Base-by-base conservation (phyloP, 1,284 basidiomycete genomes). In the Naganishia albida region DNA sequence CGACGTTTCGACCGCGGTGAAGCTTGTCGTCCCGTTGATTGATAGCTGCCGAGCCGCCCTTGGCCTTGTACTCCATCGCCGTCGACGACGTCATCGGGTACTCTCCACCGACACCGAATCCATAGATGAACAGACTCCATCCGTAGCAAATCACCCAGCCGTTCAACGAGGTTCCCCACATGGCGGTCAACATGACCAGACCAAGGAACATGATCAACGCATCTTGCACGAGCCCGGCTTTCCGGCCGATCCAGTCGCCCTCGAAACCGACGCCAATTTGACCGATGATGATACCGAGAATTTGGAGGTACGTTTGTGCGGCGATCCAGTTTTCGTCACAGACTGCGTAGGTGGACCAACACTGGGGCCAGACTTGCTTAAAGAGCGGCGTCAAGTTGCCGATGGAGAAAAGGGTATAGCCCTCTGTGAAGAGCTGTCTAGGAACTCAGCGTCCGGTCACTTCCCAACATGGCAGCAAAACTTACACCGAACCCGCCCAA, bases 91-190 rank as follows among this genome's bases (percentile, higher is more conserved):
- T 84, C 81, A 84, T 83, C 7, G 83, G 83, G 73, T 84, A 83
- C 71, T 83, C 82, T 62, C 82, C 82, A 55, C 82, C 82, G 43
- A 82, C 81, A 54, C 78, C 77, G 69, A 81, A 72, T 49, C 82
- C 81, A 73, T 83, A 84, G 69, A 84, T 72, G 72, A 83, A 83
- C 55, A 82, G 76, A 7, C 75, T 73, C 73, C 73, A 75, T 3
- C 79, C 81, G 72, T 83, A 84, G 70, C 79, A 81, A 74, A 83
- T 82, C 66, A 84, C 80, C 83, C 83, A 84, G n/a, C 81, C 82
- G 67, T 83, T 78, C 62, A 83, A 75, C 23, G 74, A 70, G 4
- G 74, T 78, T 28, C 82, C 82, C 83, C 83, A 84, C 69, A 82
- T 81, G 18, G 80, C 80, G 23, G 82, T 83, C 52, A 84, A 78